phyloP scores from a whole-genome alignment of 768 basidiomycete species.

The Russula abietina region DNA sequence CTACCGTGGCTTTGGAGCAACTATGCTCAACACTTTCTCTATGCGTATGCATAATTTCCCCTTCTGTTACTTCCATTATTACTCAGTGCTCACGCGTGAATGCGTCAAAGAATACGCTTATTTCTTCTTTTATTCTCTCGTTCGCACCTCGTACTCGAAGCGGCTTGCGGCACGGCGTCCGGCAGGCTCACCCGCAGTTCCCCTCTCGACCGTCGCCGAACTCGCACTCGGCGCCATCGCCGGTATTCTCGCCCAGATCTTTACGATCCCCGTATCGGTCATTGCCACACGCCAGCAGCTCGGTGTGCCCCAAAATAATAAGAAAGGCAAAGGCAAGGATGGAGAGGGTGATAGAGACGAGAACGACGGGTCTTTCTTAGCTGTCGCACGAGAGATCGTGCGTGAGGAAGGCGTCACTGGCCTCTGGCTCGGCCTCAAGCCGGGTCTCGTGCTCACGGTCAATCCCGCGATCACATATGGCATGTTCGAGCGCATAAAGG shows the following conservation, averaged over 20 bases:
- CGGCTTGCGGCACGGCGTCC: constrained; percentile 56
- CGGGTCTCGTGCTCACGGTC: constrained; percentile 89
- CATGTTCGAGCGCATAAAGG: constrained; percentile 86
- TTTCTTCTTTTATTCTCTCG: constrained; percentile 97
- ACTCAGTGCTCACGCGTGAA: background rate
- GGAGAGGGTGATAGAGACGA: constrained; percentile 28
- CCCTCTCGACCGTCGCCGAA: constrained; percentile 72
- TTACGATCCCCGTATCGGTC: constrained; percentile 96
- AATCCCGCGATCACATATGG: constrained; percentile 99
- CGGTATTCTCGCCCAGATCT: constrained; percentile 92
- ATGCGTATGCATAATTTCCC: constrained; percentile 64
- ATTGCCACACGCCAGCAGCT: constrained; percentile 98
- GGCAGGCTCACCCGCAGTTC: constrained; percentile 51
- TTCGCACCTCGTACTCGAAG: constrained; percentile 76
- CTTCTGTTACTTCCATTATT: background rate
- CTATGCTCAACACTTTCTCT: constrained; percentile 97
- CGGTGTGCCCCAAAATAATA: constrained; percentile 38
- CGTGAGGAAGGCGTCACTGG: constrained; percentile 82
- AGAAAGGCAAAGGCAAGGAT: background rate
- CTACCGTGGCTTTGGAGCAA: constrained; percentile 91
- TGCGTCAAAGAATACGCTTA: constrained; percentile 85
- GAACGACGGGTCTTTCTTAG: constrained; percentile 66
- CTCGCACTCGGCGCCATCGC: constrained; percentile 85
- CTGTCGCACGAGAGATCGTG: constrained; percentile 80
- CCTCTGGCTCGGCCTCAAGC: constrained; percentile 90